phyloP scores from a whole-genome alignment of 495 filamentous ascomycete species.

The Talaromyces adpressus region DNA sequence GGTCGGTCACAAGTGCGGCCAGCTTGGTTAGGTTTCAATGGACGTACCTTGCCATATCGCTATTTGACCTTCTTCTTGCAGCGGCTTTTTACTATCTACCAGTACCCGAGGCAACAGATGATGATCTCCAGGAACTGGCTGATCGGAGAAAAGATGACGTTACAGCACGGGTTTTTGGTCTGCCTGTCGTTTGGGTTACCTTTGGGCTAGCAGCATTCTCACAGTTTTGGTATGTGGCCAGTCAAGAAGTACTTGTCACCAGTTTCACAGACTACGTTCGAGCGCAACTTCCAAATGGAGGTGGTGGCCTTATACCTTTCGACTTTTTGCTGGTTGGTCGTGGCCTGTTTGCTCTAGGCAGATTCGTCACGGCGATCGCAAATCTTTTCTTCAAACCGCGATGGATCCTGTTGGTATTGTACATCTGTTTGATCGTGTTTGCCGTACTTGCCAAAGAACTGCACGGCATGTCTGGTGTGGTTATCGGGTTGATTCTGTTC shows the following conservation, averaged over 20 bases:
- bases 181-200: conserved; percentile 51
- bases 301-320: conserved; percentile 24
- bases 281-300: conserved; percentile 19
- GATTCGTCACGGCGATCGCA: conserved; percentile 52
- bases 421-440: conserved; percentile 48
- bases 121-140: conserved; percentile 51
- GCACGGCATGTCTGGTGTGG: conserved; percentile 36
- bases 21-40: conserved; percentile 62
- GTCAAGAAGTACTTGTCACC: conserved; percentile 52
- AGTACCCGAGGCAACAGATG: conserved; percentile 60
- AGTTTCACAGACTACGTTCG: conserved; percentile 36
- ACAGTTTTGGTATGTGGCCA: conserved; percentile 60
- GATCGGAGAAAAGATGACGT: conserved; percentile 46
- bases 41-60: conserved; percentile 62
- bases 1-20: conserved; percentile 39
- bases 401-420: conserved; percentile 52
- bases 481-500: conserved; percentile 47
- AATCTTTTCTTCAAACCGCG: conserved; percentile 55
- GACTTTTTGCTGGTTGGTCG: conserved; percentile 49
- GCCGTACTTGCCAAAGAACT: conserved; percentile 47
- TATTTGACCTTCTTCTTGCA: conserved; percentile 58
- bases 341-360: conserved; percentile 53
- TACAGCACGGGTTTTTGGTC: conserved; percentile 31
- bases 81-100: conserved; percentile 58
- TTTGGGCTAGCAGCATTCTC: conserved; percentile 49